Percentiles rank a stretch among this genome's conserved stretches.
phyloP scores from a whole-genome alignment of 805 yeast genomes.

The Nakazawaea laoshanensis region DNA sequence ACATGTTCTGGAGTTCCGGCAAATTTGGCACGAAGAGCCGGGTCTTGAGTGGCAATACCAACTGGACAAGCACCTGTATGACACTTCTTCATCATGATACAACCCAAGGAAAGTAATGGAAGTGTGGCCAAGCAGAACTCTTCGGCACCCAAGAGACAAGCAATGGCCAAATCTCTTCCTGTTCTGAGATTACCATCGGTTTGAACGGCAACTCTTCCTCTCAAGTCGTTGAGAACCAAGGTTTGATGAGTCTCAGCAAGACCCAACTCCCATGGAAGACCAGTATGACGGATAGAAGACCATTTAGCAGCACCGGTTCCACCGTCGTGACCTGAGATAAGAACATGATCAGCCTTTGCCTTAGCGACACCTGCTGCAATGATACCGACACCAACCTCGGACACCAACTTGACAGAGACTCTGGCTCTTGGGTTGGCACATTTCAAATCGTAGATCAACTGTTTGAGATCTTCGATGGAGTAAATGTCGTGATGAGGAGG shows the following conservation, averaged over 20 bases:
- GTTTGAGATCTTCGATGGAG: constrained; percentile 96
- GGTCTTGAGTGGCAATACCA: constrained; percentile 98
- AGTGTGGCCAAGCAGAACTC: constrained; percentile 98
- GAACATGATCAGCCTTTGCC: constrained; percentile 95
- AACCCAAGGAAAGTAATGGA: constrained; percentile 95
- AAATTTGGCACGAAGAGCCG: constrained; percentile 84
- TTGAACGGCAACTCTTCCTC: constrained; percentile 93
- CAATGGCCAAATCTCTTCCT: constrained; percentile 95
- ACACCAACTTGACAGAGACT: constrained; percentile 91
- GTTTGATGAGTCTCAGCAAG: constrained; percentile 98
- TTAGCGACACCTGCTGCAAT: constrained; percentile 99
- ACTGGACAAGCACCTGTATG: constrained; percentile 95
- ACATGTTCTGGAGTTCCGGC: constrained; percentile 98
- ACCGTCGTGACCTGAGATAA: constrained; percentile 97
- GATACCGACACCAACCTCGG: constrained; percentile 98
- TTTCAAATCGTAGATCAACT: constrained; percentile 90
- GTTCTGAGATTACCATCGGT: constrained; percentile 98
- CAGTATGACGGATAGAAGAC: constrained; percentile 96
- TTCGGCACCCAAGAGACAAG: constrained; percentile 94
- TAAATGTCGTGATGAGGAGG: constrained; percentile 99
- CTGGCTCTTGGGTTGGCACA: constrained; percentile 97
- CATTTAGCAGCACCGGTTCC: constrained; percentile 99
- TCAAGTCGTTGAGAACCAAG: constrained; percentile 84
- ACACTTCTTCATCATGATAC: constrained; percentile 93
- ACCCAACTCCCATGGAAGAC: constrained; percentile 98